These are phyloP conservation scores for Xylariaceae sp. DNA, from an alignment of 2,329 filamentous ascomycete species.

Conservation along the genomic window DNA sequence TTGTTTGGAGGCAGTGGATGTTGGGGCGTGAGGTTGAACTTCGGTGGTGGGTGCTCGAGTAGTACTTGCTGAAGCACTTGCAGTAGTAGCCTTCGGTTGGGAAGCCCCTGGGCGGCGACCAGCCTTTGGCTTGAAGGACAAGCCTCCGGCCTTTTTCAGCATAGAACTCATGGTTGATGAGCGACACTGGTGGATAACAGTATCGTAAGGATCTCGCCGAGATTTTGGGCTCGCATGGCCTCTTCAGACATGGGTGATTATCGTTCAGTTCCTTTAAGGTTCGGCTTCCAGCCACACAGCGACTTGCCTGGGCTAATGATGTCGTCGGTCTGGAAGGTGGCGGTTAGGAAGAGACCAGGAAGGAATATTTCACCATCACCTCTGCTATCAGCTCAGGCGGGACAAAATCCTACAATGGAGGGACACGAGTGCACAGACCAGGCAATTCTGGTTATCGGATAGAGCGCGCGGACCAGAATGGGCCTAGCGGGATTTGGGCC, in stretches of 20 bases:
- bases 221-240: no score
- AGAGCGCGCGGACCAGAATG: constrained; percentile 3
- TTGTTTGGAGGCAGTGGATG: constrained; percentile 12
- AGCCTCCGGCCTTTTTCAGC: constrained; percentile 61
- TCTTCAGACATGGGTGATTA: no score
- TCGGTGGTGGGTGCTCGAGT: constrained; percentile 21
- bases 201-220: no score
- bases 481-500: constrained; percentile 12
- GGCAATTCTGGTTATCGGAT: constrained; percentile 4
- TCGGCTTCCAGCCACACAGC: no score
- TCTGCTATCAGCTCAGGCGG: neutral
- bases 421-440: constrained; percentile 5
- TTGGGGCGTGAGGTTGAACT: constrained; percentile 14
- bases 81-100: constrained; percentile 22
- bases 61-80: constrained; percentile 15
- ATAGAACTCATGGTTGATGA: constrained; percentile 53
- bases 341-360: no score
- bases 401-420: neutral
- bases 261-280: no score
- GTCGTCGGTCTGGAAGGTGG: no score
- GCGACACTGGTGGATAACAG: no score
- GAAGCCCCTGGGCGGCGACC: constrained; percentile 48
- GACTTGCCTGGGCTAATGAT: no score
- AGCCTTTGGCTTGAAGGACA: constrained; percentile 68
- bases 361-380: no score